phyloP scores from a whole-genome alignment of 345 rosid genomes.

The Rhodamnia rubescens region DNA sequence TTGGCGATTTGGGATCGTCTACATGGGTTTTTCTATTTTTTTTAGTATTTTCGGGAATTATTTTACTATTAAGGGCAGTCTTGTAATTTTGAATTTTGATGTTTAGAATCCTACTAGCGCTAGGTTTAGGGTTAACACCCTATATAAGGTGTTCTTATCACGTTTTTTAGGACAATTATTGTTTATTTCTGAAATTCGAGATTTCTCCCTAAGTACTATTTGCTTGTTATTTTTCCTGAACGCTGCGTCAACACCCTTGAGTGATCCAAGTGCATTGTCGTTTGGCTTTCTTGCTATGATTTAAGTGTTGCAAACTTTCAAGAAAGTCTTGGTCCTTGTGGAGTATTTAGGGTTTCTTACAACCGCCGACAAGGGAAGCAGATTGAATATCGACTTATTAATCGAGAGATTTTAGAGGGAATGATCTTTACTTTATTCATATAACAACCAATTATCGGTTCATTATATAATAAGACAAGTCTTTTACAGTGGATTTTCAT shows the following conservation, averaged over 20 bases:
- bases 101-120: too few relatives aligned
- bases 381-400: background rate
- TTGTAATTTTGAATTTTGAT: too few relatives aligned
- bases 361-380: background rate
- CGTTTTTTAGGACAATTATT: too few relatives aligned
- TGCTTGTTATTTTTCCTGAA: too few relatives aligned
- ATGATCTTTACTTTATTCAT: background rate
- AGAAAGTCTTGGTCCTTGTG: background rate
- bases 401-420: background rate
- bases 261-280: background rate
- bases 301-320: background rate
- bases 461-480: background rate
- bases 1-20: too few relatives aligned
- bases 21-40: too few relatives aligned
- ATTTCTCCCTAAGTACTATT: too few relatives aligned
- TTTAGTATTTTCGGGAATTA: too few relatives aligned
- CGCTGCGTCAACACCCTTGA: background rate
- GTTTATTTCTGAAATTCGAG: too few relatives aligned
- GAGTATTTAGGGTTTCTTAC: background rate
- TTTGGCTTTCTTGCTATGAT: background rate
- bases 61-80: too few relatives aligned
- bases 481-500: background rate
- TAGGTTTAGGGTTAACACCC: too few relatives aligned
- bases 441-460: background rate
- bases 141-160: too few relatives aligned